These are phyloP conservation scores for Tylopilus vinaceipallidus DNA, from an alignment of 768 basidiomycete genomes.

Conservation along the genomic window DNA sequence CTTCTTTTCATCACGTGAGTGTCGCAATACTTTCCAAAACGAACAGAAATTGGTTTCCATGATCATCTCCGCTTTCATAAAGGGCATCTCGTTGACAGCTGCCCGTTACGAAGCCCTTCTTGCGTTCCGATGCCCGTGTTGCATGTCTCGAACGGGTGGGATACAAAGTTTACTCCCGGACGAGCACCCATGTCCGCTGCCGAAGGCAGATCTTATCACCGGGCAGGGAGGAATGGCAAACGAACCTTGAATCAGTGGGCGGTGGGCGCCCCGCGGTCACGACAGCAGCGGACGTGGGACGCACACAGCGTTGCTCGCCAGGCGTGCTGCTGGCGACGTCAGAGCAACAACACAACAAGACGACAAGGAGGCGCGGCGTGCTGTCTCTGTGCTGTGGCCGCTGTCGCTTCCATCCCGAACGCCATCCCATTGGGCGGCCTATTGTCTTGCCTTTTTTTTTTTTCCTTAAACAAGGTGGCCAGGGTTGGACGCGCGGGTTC, in stretches of 20 bases:
- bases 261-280: slow-evolving; percentile 34
- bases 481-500: not conserved
- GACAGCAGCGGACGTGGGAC: slow-evolving; percentile 11
- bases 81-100: slow-evolving; percentile 14
- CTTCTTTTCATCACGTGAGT: slow-evolving; percentile 64
- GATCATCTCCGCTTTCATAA: slow-evolving; percentile 26
- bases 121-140: slow-evolving; percentile 20
- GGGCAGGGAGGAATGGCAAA: slow-evolving; percentile 63
- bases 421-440: too few species aligned
- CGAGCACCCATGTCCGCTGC: slow-evolving; percentile 32
- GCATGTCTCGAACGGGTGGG: slow-evolving; percentile 8
- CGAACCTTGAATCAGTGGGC: slow-evolving; percentile 42
- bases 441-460: not conserved
- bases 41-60: slow-evolving; percentile 9
- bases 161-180: slow-evolving; percentile 27
- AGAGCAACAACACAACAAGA: too few species aligned
- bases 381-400: too few species aligned
- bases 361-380: too few species aligned
- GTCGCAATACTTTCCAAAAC: slow-evolving; percentile 12
- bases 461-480: not conserved
- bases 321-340: too few species aligned
- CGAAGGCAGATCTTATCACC: slow-evolving; percentile 58
- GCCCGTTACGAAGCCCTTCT: slow-evolving; percentile 1
- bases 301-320: not conserved
- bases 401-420: too few species aligned